Evolutionary conservation across 2,329 filamentous ascomycete species (phyloP).

Genomic region (Beauveria caledonica): DNA sequence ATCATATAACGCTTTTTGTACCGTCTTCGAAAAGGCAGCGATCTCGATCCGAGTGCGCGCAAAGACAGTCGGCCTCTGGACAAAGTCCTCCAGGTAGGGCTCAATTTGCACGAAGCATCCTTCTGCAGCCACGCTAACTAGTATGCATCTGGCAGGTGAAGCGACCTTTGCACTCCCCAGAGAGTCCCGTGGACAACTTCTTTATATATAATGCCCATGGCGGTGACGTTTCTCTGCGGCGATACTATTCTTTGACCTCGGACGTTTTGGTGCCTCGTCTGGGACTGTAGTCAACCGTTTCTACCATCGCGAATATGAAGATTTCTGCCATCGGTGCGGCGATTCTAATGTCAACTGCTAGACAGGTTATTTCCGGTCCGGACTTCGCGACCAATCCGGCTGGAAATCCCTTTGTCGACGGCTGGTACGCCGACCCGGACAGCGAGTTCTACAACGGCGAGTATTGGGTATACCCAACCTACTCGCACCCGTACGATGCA

Average conservation of each 20-base stretch:
- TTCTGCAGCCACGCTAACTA: conserved; percentile 8
- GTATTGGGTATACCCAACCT: conserved; percentile 42
- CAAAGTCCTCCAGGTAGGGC: not conserved
- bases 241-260: not conserved
- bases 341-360: not conserved
- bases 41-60: not conserved
- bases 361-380: conserved; percentile 11
- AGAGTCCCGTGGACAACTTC: not conserved
- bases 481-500: conserved; percentile 33
- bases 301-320: not conserved
- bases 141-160: conserved; percentile 6
- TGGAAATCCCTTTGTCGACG: conserved; percentile 39
- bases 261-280: not conserved
- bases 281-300: not conserved
- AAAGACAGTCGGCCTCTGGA: not conserved
- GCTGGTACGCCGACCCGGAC: conserved; percentile 45
- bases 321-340: not conserved
- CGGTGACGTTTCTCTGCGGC: not conserved
- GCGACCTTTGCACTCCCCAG: not conserved
- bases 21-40: not conserved
- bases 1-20: too few relatives aligned
- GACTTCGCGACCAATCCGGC: conserved; percentile 32
- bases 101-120: not conserved
- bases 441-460: conserved; percentile 34
- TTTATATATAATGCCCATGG: not conserved